Base-by-base conservation (phyloP, 2,329 filamentous ascomycete genomes). In the Exophiala aquamarina region DNA sequence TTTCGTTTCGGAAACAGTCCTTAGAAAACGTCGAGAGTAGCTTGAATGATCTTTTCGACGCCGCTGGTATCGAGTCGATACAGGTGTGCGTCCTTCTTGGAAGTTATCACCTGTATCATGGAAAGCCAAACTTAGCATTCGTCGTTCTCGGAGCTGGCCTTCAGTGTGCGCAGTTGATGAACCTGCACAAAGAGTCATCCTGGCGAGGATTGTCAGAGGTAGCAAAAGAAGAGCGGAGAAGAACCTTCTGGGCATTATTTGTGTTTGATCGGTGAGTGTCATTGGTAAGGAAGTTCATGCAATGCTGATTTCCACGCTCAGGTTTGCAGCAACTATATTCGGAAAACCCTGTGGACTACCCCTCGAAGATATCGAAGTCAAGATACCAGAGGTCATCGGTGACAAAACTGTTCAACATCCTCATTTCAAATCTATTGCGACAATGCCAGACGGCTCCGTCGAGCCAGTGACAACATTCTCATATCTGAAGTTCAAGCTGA, bases 21-120 rank as follows among this genome's bases (percentile, higher is more conserved):
- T 42, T 57, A 28, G 51, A 54, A 19, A 43, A 62, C 17, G 64
- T 66, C 13, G 66, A 69, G 32, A 58, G 58, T 4, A 61, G 62
- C 31, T 43, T 73, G 23, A 60, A 66, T n/a, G 64, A 70, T 13
- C 34, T 73, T n/a, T 69, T 73, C 61, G 69, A 72, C 38, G 57
- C 67, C 11, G 64, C 62, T n/a, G 69, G 64, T 2, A 37, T 50
- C 20, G 51, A 54, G 17, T 42, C 51, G 8, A 47, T 54, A 18
- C 51, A 54, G 33, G 44, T 51, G 13, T 50, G 47, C 23, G 18
- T 36, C 6, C 43, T 54, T n/a, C 44, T 54, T 4, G 47, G 31
- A 10, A 48, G 44, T n/a, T 54, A 44, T 19, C 50, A 50, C 20
- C 26, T 50, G 15, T 54, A 54, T 20, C 32, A 50, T 20, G 47